Evolutionary conservation across 202 grass and related monocot genomes (phyloP), one percentile per base, ranked within the genome.

Genomic region (Panicum hallii): DNA sequence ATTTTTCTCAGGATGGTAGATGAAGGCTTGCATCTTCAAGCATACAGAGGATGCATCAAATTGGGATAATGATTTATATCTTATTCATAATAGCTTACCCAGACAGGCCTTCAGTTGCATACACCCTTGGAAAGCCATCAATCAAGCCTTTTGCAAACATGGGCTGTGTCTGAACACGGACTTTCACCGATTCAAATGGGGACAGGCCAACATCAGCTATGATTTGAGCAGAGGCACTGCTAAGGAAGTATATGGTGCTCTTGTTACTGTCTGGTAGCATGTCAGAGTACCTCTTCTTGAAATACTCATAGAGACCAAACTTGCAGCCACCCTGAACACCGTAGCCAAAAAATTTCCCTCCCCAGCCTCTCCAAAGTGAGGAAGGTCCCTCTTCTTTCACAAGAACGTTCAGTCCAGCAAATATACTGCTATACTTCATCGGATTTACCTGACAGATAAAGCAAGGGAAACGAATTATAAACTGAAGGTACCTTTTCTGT

Each of bases 211-310:
- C 87, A 92, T 99, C 96, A 38, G 96, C 93, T 84, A 99, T 90
- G 81, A 99, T 67, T 90, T 99, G 96, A 52, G 96, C 96, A 80
- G 96, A 99, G 73, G 89, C 96, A 74, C 93, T 95, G 85, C 93
- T 99, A 69, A 92, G 71, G 58, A 99, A 99, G 85, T 87, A 99
- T 70, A 99, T 65, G 0, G 81, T 84, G 80, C 87, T 92, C 88
- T 50, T 99, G 79, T 92, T 99, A 57, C 86, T 85, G 41, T 70
- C 86, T 52, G 75, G 65, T 7, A 94, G 73, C 68, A 87, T 34
- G 75, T 96, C 96, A 9, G 96, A 96, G 69, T 99, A 99, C 52
- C 84, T 78, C 78, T 99, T 99, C 82, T 95, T 95, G 88, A 99
- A 99, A 77, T 92, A 99, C 75, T 99, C 93, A 56, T 95, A 95